Base-by-base conservation (phyloP, 176 grass and related monocot species). In the Avena sativa region DNA sequence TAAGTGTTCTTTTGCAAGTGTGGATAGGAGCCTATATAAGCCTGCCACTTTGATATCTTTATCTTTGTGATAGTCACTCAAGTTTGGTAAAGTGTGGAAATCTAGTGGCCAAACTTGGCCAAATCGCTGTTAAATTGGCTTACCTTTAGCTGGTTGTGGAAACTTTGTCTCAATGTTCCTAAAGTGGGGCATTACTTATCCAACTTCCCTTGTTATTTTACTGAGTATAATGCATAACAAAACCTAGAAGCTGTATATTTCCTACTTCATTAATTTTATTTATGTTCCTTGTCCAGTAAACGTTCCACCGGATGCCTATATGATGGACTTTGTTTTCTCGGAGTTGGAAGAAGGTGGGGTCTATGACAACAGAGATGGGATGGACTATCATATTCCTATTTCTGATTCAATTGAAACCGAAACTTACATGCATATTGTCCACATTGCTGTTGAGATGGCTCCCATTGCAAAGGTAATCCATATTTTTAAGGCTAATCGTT, bases 301-400 rank as follows among this genome's bases (percentile, higher is more conserved):
- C 10, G 75, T 98, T 82, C 96, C 93, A 8, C 8, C 20, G 11
- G 93, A 98, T 79, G 93, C 96, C 19, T 98, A 95, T 78, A 92
- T 92, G 90, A 95, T 98, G 90, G 96, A 98, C 75, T 98, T 98
- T 80, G 96, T 98, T 91, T 98, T 98, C 91, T 98, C 91, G 0
- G 96, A 98, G 87, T 93, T 68, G 68, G 93, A 95, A 83, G 91
- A 94, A 87, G 93, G 91, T 83, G 96, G 96, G 74, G 82, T 95
- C 55, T 98, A 88, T 84, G 96, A 98, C 77, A 98, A 95, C 52
- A 93, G 86, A 76, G 88, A 91, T 83, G 88, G 90, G 25, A 87
- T 91, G 85, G 93, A 95, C 74, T 98, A 95, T 86, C 93, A 98
- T 89, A 92, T 98, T 89, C 96, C 90, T 75, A 80, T 98, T 83